Base-by-base conservation (phyloP, 352 stramenopile species). In the Globisporangium cystogenes region DNA sequence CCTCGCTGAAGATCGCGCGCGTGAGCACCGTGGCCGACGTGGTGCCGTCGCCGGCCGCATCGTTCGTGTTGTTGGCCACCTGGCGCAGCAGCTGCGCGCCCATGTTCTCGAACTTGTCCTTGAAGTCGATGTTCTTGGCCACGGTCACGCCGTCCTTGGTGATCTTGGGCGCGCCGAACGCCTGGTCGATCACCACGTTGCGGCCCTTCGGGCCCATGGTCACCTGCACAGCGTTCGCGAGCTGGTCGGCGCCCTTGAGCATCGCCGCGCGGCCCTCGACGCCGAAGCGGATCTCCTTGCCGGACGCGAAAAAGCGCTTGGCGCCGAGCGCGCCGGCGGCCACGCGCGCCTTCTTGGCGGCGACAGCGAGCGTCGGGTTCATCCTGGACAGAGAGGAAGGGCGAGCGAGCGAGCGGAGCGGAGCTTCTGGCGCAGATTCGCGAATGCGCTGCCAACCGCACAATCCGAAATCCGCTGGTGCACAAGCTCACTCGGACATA, bases 161-260 rank as follows among this genome's bases (percentile, higher is more conserved):
- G 62, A 92, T 87, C 70, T 83, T 90, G 27, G 76, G 78, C 7
- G 79, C 71, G 51, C 82, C 84, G 52, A 85, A 83, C 51, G 95
- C 92, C 83, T 99, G 97, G 59, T 99, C 96, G 65, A 99, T 98
- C 51, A 99, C 97, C 35, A 98, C 98, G 82, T 99, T 99, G 60
- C 98, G 95, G 67, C 98, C 98, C 81, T 99, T 99, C 33, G 98
- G 98, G 51, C 98, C 98, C 64, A 99, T 87, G 41, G 98, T 99
- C 48, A 99, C 96, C 79, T 99, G 95, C 54, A 99, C 97, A 60
- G 97, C 97, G 81, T 99, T 98, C 16, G 97, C 97, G 54, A 99
- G 82, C 64, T 98, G 82, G 80, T 99, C 93, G 3, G 99, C 98
- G 62, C 98, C 98, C 57, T 91, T 96, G 47, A 99, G 85, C 97